phyloP scores from a whole-genome alignment of 805 yeast genomes.

The Pichia kluyveri region DNA sequence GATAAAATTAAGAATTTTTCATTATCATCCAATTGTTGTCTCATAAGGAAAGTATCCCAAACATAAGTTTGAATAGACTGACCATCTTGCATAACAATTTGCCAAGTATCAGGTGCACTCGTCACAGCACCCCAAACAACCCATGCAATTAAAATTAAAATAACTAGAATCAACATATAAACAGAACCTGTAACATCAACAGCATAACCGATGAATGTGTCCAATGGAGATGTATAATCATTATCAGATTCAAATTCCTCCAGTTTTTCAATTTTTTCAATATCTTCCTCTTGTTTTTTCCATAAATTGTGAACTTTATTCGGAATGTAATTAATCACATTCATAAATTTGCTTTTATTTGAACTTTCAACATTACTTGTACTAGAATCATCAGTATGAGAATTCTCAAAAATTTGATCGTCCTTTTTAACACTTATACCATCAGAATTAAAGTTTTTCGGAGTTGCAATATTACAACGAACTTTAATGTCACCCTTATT shows the following conservation, averaged over 20 bases:
- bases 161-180: conserved; percentile 19
- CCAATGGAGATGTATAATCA: conserved; percentile 9
- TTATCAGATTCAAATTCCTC: conserved; percentile 1
- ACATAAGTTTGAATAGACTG: conserved; percentile 31
- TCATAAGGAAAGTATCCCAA: conserved; percentile 33
- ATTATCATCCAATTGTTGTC: conserved; percentile 28
- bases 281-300: background rate
- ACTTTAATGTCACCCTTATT: conserved; percentile 1
- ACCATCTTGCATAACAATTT: conserved; percentile 34
- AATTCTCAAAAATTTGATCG: background rate
- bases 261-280: background rate
- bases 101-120: conserved; percentile 29
- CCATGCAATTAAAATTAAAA: conserved; percentile 17
- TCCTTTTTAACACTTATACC: background rate
- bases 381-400: background rate
- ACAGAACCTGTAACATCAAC: conserved; percentile 14
- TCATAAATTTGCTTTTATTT: background rate
- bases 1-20: conserved; percentile 19
- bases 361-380: background rate
- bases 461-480: background rate
- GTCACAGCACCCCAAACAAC: conserved; percentile 18
- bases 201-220: conserved; percentile 4
- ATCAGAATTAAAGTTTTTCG: background rate
- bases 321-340: background rate
- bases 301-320: background rate